These are phyloP conservation scores for Sarcodon sp. DNA, from an alignment of 768 basidiomycete genomes.

Conservation along the genomic window DNA sequence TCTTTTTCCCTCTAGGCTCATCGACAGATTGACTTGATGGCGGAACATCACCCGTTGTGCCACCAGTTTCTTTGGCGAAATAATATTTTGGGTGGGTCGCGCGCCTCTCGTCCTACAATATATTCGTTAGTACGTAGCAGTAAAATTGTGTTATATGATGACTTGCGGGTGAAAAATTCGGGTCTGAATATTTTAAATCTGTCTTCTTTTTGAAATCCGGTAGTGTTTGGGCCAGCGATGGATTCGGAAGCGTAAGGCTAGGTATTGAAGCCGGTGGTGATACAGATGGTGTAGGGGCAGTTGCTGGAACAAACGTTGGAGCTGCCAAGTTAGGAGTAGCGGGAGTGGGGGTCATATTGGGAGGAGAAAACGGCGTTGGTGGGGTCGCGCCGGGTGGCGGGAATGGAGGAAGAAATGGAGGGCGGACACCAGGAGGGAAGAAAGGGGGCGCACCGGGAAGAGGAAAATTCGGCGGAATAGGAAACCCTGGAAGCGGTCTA, in stretches of 20 bases:
- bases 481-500: constrained; percentile 32
- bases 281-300: constrained; percentile 13
- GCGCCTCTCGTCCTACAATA: constrained; percentile 64
- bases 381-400: constrained; percentile 17
- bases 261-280: constrained; percentile 10
- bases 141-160: not conserved
- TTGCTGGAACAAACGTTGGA: constrained; percentile 9
- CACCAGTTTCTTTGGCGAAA: constrained; percentile 27
- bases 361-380: constrained; percentile 14
- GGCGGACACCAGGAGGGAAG: constrained; percentile 22
- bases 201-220: constrained; percentile 69
- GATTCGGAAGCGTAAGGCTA: constrained; percentile 38
- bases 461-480: constrained; percentile 23
- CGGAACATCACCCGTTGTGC: constrained; percentile 18
- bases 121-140: not conserved
- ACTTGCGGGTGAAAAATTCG: constrained; percentile 71
- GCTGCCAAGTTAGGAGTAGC: constrained; percentile 13
- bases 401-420: constrained; percentile 22
- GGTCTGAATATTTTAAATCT: constrained; percentile 57
- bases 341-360: constrained; percentile 13
- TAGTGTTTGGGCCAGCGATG: constrained; percentile 48
- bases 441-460: constrained; percentile 23
- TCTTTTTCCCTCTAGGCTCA: constrained; percentile 69
- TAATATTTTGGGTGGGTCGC: constrained; percentile 54
- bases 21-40: constrained; percentile 22